Evolutionary conservation across 441 rosid species (phyloP), one percentile per base, ranked within the genome.

Genomic region (Adansonia rubrostipa): DNA sequence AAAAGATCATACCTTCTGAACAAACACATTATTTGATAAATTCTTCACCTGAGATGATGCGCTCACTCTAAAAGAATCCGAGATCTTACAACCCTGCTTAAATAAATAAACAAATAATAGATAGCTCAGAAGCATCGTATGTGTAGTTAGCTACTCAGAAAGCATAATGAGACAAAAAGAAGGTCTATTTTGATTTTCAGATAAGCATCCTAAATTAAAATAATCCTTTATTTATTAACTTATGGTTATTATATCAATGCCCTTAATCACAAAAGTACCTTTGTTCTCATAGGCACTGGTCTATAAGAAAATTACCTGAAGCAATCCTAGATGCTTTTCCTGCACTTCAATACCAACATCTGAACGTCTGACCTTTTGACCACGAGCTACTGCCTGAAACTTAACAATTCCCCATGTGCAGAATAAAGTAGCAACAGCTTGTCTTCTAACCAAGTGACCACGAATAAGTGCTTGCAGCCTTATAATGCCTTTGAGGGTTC

Each of bases 361-460:
- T 68, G 88, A 89, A 48, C 78, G 61, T 83, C 95, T 85, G 76
- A 88, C 89, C 82, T 80, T 84, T 79, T 73, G 86, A 64, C 93
- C 92, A 14, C 92, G 89, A 73, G 68, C 84, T 72, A 90, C 45
- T 19, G 89, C 89, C 78, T 92, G 96, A 48, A 92, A 73, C 83
- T 84, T 90, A 44, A 92, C 87, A 79, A 89, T 82, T 40, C 88
- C 88, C 86, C 84, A 86, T 54, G 88, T 76, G 80, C 92, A 88
- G 0, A 53, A 81, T 75, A 90, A 85, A 14, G 93, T 92, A 62
- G 93, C 89, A 85, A 87, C 84, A 61, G 92, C 96, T 88, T 92
- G 92, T 80, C 89, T 89, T 84, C 93, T 86, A 61, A 90, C 92
- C 77, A 92, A 82, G 82, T 80, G 92, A 60, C 96, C 93, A 74